Evolutionary conservation across 75 land plant genomes (phyloP), one percentile per base, ranked within the genome.

Genomic region (Ceratopteris richardii): DNA sequence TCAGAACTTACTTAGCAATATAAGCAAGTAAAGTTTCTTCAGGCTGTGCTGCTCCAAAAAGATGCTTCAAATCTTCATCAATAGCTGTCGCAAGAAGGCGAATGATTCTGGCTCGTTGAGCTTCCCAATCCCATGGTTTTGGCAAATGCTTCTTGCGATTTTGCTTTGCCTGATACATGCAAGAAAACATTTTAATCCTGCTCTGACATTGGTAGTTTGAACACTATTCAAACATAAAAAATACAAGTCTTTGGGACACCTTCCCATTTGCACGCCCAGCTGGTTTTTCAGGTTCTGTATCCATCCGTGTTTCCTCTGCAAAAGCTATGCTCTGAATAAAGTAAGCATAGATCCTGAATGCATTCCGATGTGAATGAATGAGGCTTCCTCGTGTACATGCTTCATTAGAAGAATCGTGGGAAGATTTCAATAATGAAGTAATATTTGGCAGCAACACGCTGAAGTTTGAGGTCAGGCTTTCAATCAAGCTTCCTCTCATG

Each of bases 381-480:
- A 80, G 80, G 53, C 80, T 80, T 21, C 60, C 62, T 48, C 71
- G 31, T 14, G 66, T 58, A 12, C 31, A 7, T 0, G 65, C 72
- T 37, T 61, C 54, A 42, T 46, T 42, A 29, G 57, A n/a, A 4
- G 69, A 55, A 29, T 58, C 52, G n/a, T 48, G 17, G 13, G 80
- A 24, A 31, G 77, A 54, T n/a, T 74, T 60, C 9, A 74, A 61
- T 2, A 95, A 65, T 12, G 86, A 77, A 33, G 86, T 69, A 20
- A 90, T 74, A 65, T 76, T 84, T 23, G 89, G 88, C 24, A 91
- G 73, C 20, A 95, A 82, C 29, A 87, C 88, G 29, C 78, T 72
- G 51, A 90, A 66, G 60, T 95, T 95, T 25, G 99, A 95, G 31
- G 93, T 74, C 29, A 95, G 79, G 67, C 82, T 84, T 58, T 95